Evolutionary conservation across 1,284 basidiomycete species (phyloP).

Genomic region (Pseudozyma hubeiensis): DNA sequence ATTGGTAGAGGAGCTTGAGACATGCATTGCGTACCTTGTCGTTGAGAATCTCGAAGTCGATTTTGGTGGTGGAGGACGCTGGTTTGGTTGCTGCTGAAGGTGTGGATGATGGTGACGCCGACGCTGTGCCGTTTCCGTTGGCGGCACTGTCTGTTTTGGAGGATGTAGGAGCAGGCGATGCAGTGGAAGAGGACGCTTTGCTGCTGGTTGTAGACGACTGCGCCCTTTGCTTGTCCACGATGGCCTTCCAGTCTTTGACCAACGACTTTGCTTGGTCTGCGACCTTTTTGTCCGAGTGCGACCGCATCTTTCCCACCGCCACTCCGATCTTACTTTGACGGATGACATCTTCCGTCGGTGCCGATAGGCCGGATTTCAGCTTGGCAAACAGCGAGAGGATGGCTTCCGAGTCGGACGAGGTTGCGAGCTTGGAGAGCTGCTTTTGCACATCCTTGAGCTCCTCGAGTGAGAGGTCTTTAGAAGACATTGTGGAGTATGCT

Average conservation of each 20-base stretch:
- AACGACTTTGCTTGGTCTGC: conserved; percentile 89
- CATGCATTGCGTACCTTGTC: conserved; percentile 84
- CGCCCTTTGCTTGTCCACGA: conserved; percentile 71
- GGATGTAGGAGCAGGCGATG: conserved; percentile 43
- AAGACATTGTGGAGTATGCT: conserved; percentile 10
- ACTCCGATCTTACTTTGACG: conserved; percentile 80
- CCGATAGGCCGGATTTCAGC: conserved; percentile 80
- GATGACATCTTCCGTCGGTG: conserved; percentile 84
- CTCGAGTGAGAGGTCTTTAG: conserved; percentile 43
- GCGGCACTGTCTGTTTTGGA: conserved; percentile 17
- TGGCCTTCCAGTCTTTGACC: conserved; percentile 73
- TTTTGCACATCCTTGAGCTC: conserved; percentile 56
- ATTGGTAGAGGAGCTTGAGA: conserved; percentile 89
- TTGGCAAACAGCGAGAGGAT: conserved; percentile 77
- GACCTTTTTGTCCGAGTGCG: conserved; percentile 79
- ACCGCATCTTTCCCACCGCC: conserved; percentile 89
- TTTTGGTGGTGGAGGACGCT: conserved; percentile 37
- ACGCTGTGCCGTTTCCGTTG: conserved; percentile 17
- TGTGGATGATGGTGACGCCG: conserved; percentile 34
- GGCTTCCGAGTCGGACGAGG: conserved; percentile 73
- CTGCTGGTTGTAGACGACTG: conserved; percentile 28
- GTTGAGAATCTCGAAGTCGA: conserved; percentile 69
- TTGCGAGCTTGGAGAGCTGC: conserved; percentile 52
- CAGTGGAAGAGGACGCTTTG: conserved; percentile 30
- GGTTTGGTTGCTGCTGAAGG: conserved; percentile 23